These are phyloP conservation scores for Erodium moschatum DNA, from an alignment of 441 rosid species.

Conservation along the genomic window DNA sequence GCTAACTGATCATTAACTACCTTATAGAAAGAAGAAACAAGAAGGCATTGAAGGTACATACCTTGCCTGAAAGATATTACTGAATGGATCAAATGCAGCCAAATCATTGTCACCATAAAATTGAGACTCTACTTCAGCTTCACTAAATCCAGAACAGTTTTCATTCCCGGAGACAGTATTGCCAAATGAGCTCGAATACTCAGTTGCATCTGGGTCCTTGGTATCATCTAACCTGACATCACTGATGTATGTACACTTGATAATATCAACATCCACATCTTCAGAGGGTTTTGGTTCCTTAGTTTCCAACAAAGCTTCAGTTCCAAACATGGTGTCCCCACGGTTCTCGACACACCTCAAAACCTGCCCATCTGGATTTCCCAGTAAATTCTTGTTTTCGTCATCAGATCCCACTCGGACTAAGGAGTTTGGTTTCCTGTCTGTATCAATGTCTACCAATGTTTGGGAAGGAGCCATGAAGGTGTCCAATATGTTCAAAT, in stretches of 20 bases:
- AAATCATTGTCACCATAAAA: conserved; percentile 48
- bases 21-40: neutral
- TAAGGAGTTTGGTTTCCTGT: conserved; percentile 19
- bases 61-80: conserved; percentile 52
- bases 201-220: conserved; percentile 80
- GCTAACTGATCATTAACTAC: neutral
- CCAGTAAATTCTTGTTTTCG: conserved; percentile 26
- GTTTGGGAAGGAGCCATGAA: conserved; percentile 28
- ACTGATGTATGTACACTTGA: conserved; percentile 28
- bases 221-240: conserved; percentile 22
- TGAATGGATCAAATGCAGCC: conserved; percentile 44
- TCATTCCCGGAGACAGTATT: conserved; percentile 48
- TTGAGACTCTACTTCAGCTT: conserved; percentile 72
- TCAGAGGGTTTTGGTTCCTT: conserved; percentile 28
- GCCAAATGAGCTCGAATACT: conserved; percentile 84
- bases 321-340: conserved; percentile 22
- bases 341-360: conserved; percentile 24
- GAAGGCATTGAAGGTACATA: conserved; percentile 18
- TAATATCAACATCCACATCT: conserved; percentile 50
- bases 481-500: conserved; percentile 10
- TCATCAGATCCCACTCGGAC: conserved; percentile 26
- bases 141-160: conserved; percentile 44
- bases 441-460: conserved; percentile 35
- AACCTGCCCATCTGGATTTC: conserved; percentile 25
- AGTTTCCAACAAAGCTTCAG: conserved; percentile 22